Percentiles rank a stretch among this genome's conserved stretches.
Evolutionary conservation across 73 alveolate species (phyloP).

Genomic region (Stentor coeruleus): DNA sequence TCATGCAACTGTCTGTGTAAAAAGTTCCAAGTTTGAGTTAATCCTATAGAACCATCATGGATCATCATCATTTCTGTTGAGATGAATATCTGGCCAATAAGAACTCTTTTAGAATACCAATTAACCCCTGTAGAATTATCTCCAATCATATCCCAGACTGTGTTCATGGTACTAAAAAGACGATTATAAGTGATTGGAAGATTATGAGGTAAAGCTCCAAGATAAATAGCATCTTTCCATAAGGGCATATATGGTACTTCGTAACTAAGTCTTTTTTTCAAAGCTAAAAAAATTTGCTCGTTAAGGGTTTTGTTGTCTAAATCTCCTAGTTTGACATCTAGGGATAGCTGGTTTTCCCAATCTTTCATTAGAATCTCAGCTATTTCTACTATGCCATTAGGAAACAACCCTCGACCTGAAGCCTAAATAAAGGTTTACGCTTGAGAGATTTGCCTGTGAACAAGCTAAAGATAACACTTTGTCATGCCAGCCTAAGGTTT

Average conservation of each 20-base stretch:
- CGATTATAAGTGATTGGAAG: constrained; percentile 26
- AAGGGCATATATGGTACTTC: constrained; percentile 37
- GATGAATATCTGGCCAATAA: constrained; percentile 36
- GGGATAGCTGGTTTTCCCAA: constrained; percentile 11
- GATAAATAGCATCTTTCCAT: constrained; percentile 59
- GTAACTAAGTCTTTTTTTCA: constrained; percentile 35
- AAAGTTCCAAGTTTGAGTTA: constrained; percentile 51
- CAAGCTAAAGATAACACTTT: background rate
- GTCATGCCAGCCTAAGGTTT: constrained; percentile 20
- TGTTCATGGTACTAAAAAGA: background rate
- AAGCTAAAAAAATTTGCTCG: background rate
- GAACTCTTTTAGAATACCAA: constrained; percentile 59
- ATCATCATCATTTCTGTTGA: constrained; percentile 65
- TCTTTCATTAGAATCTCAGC: constrained; percentile 19
- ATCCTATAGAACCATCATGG: constrained; percentile 31
- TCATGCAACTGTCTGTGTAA: constrained; percentile 28
- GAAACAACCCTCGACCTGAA: constrained; percentile 2
- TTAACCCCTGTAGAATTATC: constrained; percentile 13
- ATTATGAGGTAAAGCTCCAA: constrained; percentile 49
- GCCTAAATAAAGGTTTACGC: constrained; percentile 9
- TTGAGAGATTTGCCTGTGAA: background rate
- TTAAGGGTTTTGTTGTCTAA: background rate
- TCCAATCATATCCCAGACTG: constrained; percentile 5
- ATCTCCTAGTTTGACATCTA: background rate
- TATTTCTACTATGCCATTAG: background rate